Evolutionary conservation across 1,284 basidiomycete genomes (phyloP).

Genomic region (Rhodotorula sp.): DNA sequence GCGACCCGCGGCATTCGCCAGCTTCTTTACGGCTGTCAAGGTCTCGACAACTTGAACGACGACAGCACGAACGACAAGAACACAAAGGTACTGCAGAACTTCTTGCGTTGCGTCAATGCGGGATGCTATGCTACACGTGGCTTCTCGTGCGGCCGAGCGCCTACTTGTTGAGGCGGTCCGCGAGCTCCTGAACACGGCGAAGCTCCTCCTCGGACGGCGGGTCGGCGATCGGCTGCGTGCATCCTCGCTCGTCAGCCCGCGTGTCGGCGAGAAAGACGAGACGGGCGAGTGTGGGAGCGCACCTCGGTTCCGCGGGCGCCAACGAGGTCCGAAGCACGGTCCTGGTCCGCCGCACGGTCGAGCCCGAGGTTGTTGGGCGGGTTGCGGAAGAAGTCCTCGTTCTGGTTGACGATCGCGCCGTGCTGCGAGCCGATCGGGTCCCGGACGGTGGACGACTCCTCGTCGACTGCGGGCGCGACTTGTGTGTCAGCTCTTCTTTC

Average conservation of each 20-base stretch:
- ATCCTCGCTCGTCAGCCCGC: background rate
- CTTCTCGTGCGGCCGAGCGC: background rate
- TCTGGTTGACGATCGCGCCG: background rate
- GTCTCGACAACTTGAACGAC: too few species aligned
- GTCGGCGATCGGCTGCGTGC: conserved; percentile 10
- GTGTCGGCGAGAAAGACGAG: background rate
- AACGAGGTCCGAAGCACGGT: conserved; percentile 43
- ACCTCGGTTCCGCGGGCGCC: conserved; percentile 6
- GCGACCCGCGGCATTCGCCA: too few species aligned
- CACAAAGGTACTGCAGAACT: background rate
- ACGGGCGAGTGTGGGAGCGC: background rate
- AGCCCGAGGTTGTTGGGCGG: conserved; percentile 15
- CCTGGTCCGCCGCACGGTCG: conserved; percentile 27
- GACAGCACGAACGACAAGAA: too few species aligned
- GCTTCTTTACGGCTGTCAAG: too few species aligned
- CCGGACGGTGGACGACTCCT: background rate
- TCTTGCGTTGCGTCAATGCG: background rate
- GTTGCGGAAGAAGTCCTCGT: conserved; percentile 5
- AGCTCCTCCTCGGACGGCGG: conserved; percentile 13
- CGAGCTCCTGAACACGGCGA: conserved; percentile 9
- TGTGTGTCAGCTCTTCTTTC: background rate
- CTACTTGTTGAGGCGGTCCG: conserved; percentile 20
- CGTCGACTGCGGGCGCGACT: background rate
- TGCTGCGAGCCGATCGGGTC: conserved; percentile 7
- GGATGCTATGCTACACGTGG: background rate